Percentiles rank a stretch among this genome's conserved stretches.
Evolutionary conservation across 75 land plant species (phyloP).

Genomic region (Pseudotsuga menziesii): DNA sequence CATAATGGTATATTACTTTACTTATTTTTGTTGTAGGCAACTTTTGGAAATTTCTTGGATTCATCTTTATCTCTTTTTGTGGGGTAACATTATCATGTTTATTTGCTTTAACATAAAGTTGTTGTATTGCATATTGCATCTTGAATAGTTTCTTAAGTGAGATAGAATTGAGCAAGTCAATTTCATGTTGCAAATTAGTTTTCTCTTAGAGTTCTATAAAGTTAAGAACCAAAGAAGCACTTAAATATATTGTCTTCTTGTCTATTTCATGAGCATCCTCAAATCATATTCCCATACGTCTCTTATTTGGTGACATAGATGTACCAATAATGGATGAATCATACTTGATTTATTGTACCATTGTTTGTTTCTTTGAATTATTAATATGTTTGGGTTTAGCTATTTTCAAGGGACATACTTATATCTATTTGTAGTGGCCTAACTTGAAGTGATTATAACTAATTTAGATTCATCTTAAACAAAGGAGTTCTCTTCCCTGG

Average conservation of each 20-base stretch:
- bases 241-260: constrained; percentile 17
- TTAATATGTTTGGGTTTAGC: no score
- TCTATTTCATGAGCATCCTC: constrained; percentile 32
- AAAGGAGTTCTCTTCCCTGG: no score
- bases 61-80: neutral
- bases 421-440: no score
- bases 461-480: no score
- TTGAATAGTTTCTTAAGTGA: neutral
- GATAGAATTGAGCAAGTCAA: neutral
- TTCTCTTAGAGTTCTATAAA: constrained; percentile 13
- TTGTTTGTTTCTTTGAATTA: no score
- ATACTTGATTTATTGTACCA: no score
- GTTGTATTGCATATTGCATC: neutral
- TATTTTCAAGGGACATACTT: no score
- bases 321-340: no score
- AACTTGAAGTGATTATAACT: no score
- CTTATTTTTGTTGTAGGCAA: constrained; percentile 1
- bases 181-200: constrained; percentile 3
- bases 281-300: constrained; percentile 12
- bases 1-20: neutral
- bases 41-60: neutral
- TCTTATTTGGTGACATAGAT: no score
- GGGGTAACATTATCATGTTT: neutral
- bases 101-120: constrained; percentile 1
- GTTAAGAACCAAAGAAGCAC: constrained; percentile 14